Evolutionary conservation across 345 rosid genomes (phyloP), one percentile per base, ranked within the genome.

Genomic region (Excoecaria cochinchinensis): DNA sequence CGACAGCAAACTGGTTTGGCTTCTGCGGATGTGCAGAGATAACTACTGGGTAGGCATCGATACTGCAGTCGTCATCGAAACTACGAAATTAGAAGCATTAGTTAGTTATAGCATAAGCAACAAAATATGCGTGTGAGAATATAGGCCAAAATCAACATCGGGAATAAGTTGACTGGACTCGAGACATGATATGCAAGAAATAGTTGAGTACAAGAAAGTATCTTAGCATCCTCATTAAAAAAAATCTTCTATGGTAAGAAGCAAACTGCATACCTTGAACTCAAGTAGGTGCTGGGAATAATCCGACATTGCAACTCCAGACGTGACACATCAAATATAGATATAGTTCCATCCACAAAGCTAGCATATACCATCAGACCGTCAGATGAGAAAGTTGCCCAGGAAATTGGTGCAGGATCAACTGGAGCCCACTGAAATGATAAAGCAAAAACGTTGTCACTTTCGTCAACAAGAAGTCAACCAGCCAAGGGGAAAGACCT

Each of bases 371-470:
- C 78, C 82, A 73, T 77, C 70, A 69, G 78, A 58, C 87, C 62
- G 70, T 86, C 73, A 24, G 87, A 85, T 4, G 87, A 80, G 75
- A 79, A 85, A 31, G 85, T 77, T 67, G 91, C 89, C 22, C 76
- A 67, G 16, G 84, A 75, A 60, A 88, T 83, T 25, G 70, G 63
- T 39, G 57, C 16, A 2, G 56, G 47, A 60, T 75, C 71, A 63
- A 46, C 69, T 48, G 74, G 67, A 70, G 55, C 39, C 87, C 86
- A 83, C 88, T 86, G 84, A 38, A 42, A 51, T 42, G 5, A 74
- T 46, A 74, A 55, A 62, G 39, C 17, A 72, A 24, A 14, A 19
- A 39, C 47, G 8, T 9, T 76, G 76, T n/a, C 4, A 16, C 13
- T 77, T 17, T 55, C 39, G 62, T 46, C 55, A 10, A 44, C 12